Conservation (phyloP, 2,329 filamentous ascomycete species). For the Fusarium poae region DNA sequence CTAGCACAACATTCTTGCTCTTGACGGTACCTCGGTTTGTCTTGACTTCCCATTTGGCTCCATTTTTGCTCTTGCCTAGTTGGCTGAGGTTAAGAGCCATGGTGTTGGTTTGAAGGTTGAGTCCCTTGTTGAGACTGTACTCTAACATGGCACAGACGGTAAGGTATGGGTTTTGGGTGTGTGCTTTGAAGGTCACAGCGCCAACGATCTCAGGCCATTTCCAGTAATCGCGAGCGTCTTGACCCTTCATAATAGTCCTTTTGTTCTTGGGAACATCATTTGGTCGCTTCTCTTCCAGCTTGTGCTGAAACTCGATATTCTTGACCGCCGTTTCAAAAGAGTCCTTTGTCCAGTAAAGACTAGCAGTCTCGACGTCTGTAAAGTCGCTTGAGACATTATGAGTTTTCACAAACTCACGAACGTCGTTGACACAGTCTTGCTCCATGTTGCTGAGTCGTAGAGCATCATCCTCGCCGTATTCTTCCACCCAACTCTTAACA, state of each 20-base stretch:
- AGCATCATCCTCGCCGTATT: slow-evolving; percentile 29
- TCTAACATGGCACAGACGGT: slow-evolving; percentile 29
- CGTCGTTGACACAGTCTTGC: slow-evolving; percentile 30
- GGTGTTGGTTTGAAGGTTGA: slow-evolving; percentile 31
- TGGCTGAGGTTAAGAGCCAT: slow-evolving; percentile 27
- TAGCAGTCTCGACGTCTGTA: slow-evolving; percentile 25
- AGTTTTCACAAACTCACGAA: slow-evolving; percentile 27
- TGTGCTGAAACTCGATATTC: slow-evolving; percentile 24
- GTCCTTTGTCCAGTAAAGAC: slow-evolving; percentile 34
- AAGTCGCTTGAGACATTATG: slow-evolving; percentile 32
- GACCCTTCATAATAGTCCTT: slow-evolving; percentile 19
- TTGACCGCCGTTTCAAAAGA: slow-evolving; percentile 23
- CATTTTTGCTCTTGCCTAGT: slow-evolving; percentile 12
- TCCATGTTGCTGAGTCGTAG: slow-evolving; percentile 30
- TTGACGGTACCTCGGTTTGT: slow-evolving; percentile 27
- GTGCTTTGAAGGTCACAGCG: slow-evolving; percentile 27
- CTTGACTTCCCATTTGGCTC: slow-evolving; percentile 26
- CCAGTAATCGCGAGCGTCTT: slow-evolving; percentile 25
- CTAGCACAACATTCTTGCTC: slow-evolving; percentile 28
- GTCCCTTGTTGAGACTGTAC: slow-evolving; percentile 17
- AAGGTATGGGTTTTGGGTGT: slow-evolving; percentile 31
- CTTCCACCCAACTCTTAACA: slow-evolving; percentile 19
- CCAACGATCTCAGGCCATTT: slow-evolving; percentile 24
- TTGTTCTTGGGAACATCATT: slow-evolving; percentile 32
- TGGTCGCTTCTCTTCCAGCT: slow-evolving; percentile 13